Evolutionary conservation across 768 basidiomycete species (phyloP).

Genomic region (Mycena rosella): DNA sequence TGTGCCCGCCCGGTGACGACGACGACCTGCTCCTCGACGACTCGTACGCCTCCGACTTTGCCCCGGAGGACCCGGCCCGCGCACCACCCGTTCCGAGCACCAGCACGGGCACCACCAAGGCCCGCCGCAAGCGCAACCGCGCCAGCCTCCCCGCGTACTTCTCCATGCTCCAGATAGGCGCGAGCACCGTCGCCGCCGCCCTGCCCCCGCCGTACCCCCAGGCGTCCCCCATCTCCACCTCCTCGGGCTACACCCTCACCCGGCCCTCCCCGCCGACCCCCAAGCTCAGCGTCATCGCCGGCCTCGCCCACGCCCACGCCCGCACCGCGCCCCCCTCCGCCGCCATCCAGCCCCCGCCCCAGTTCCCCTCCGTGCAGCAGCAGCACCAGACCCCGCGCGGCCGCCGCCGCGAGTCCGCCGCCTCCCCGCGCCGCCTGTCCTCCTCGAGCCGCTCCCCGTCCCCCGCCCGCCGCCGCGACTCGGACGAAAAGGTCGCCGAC

Average conservation of each 20-base stretch:
- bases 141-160: constrained; percentile 83
- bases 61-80: constrained; percentile 42
- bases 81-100: constrained; percentile 42
- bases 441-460: constrained; percentile 44
- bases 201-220: constrained; percentile 24
- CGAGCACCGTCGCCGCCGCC: constrained; percentile 38
- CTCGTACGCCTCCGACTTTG: constrained; percentile 54
- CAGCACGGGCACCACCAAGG: constrained; percentile 47
- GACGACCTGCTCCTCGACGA: constrained; percentile 45
- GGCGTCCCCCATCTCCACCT: constrained; percentile 59
- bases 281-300: constrained; percentile 55
- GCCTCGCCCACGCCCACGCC: constrained; percentile 36
- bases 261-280: constrained; percentile 74
- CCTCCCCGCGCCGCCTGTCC: constrained; percentile 51
- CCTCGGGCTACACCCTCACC: constrained; percentile 58
- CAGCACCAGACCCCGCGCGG: constrained; percentile 60
- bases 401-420: constrained; percentile 51
- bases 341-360: constrained; percentile 54
- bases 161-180: constrained; percentile 72
- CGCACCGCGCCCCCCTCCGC: constrained; percentile 59
- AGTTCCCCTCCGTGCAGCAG: constrained; percentile 52
- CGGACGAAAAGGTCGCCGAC: constrained; percentile 58
- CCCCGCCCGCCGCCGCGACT: constrained; percentile 49
- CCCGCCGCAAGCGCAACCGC: constrained; percentile 72
- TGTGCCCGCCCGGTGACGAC: constrained; percentile 53